Evolutionary conservation across 441 rosid species (phyloP), one percentile per base, ranked within the genome.

Genomic region (Eutrema salsugineum): DNA sequence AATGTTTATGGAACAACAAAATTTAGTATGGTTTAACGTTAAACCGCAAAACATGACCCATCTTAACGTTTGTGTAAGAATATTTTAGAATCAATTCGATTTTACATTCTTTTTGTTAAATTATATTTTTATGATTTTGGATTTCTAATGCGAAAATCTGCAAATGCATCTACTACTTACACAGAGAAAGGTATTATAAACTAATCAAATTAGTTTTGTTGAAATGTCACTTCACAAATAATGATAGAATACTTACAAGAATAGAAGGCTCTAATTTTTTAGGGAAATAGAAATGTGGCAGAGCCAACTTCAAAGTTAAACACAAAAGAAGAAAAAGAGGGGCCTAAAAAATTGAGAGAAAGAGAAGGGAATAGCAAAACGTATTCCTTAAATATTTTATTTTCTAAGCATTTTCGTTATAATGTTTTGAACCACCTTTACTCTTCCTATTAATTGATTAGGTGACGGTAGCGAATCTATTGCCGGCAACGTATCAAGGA

Each of bases 401-500:
- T n/a, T 0, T 20, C 5, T n/a, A 10, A 27, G 39, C 16, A 51
- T 50, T 36, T n/a, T n/a, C 16, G 36, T 49, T 32, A 17, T 6
- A 30, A 43, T 69, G 46, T 53, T 39, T 39, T 67, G 14, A 32
- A 17, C 44, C 5, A 44, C 36, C 27, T 33, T 48, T 27, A 20
- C 0, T 46, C 40, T 8, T 22, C 27, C 1, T 35, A 30, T 30
- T 57, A n/a, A 20, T 44, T 84, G 86, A 33, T 24, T 86, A 87
- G 82, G 84, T 93, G 17, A 87, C 97, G 0, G 39, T 71, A 12
- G 79, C 85, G 5, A 80, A 85, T 0, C 55, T 70, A 53, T 77
- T 90, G 32, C 97, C 93, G 0, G 39, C 50, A 10, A 82, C 85
- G 11, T 90, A 93, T 84, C 88, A 83, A 56, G 95, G 90, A n/a